Base-by-base conservation (phyloP, 352 stramenopile species). In the Pythium dissotocum region DNA sequence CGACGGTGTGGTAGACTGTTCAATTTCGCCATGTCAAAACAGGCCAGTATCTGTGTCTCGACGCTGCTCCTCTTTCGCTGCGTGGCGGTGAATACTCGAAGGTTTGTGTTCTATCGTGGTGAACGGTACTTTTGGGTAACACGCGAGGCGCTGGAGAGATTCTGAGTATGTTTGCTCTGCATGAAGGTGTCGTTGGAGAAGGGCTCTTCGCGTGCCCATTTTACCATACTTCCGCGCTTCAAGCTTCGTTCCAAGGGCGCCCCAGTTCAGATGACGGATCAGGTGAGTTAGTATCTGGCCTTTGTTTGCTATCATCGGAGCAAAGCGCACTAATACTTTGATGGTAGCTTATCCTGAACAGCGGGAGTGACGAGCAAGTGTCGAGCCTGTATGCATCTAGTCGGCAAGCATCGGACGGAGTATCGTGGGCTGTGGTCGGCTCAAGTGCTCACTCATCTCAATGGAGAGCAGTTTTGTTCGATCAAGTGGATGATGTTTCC, bases 321-420 rank as follows among this genome's bases (percentile, higher is more conserved):
- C 54, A 36, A 49, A 32, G 1, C 2, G 42, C 21, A 13, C 46
- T 53, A 1, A 53, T 9, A 30, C 16, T 8, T 54, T 53, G 9
- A 64, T 36, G 56, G 14, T 48, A 87, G 81, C 73, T 85, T 42
- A 69, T 91, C 10, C 70, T 90, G 35, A 84, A 74, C 16, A 80
- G 76, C 54, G 77, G 76, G 33, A 78, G 58, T 13, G 79, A 86
- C 62, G 57, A 66, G 5, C 82, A 87, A 24, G 71, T 76, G 0
- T 89, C 76, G 60, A 87, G 69, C 53, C 65, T 92, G 28, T 86
- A 89, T 63, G 79, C 88, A n/a, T 92, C 84, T 1, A 92, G 82
- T 38, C 69, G 84, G 58, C 76, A 65, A 18, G 53, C 65, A 24
- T 67, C 59, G 9, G 79, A 87, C 58, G 63, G 69, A n/a, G 58